Base-by-base conservation (phyloP, 331 rosid genomes). In the Acacia pycnantha region DNA sequence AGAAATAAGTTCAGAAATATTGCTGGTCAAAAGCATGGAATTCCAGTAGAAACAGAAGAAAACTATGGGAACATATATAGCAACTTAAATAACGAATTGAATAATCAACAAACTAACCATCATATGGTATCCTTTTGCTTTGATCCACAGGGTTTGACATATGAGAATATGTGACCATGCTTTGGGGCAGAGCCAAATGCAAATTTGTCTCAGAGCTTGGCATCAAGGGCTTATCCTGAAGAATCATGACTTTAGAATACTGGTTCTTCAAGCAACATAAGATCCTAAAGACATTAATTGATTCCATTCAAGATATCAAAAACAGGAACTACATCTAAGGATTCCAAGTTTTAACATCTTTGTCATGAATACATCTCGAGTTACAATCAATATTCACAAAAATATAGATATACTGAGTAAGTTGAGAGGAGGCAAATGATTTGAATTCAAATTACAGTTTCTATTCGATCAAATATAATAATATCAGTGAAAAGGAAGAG, bases 181-280 rank as follows among this genome's bases (percentile, higher is more conserved):
- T 85, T 51, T 85, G 84, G 29, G 85, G 88, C 4, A 87, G 81
- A 82, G 85, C 76, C 47, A 98, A 82, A 77, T 87, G 88, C 73
- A 87, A 72, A 82, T 75, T 88, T 83, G 84, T 50, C 84, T 90
- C 93, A 24, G 87, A 89, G 70, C 94, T 80, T 69, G 90, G 90
- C 85, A 93, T 92, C 87, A 83, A 73, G 51, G 91, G 89, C 87
- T 93, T 96, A 91, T 93, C 99, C 99, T 96, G 95, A 94, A 89
- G 89, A 92, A 90, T 88, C 88, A 86, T 75, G 88, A 88, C 90
- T 89, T 94, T 90, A 89, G 91, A 91, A 85, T 87, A 90, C 87
- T 76, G 90, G 92, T 90, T 92, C 91, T 85, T 90, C 92, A 86
- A 88, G 85, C 90, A 89, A 86, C 33, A 90, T 84, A 84, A 90